phyloP scores from a whole-genome alignment of 441 rosid species.

The Isatis lusitanica region DNA sequence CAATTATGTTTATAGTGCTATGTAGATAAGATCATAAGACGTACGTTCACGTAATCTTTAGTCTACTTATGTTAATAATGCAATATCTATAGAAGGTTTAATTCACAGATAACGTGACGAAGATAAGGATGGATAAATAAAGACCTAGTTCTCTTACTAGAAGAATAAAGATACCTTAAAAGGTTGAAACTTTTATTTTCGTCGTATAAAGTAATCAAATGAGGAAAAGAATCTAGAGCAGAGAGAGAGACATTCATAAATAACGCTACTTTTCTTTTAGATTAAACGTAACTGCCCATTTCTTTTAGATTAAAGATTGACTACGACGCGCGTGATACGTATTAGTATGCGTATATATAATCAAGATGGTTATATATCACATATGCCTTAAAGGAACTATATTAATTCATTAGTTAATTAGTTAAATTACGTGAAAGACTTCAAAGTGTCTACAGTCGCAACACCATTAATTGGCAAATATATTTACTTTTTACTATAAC shows the following conservation, averaged over 20 bases:
- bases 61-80: constrained; percentile 12
- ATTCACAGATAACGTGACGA: constrained; percentile 16
- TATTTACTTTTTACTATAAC: neutral
- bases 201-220: neutral
- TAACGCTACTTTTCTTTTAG: constrained; percentile 6
- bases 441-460: neutral
- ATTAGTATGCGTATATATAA: neutral
- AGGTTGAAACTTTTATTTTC: neutral
- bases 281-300: constrained; percentile 15
- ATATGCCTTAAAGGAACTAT: neutral
- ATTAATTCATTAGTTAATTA: neutral
- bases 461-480: neutral
- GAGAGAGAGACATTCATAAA: constrained; percentile 22
- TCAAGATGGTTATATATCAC: too few relatives aligned
- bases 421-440: neutral
- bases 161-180: constrained; percentile 6
- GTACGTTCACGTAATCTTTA: constrained; percentile 27
- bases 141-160: constrained; percentile 16
- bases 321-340: neutral
- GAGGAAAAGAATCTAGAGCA: constrained; percentile 27
- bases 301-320: neutral
- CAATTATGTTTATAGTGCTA: neutral
- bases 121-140: constrained; percentile 15
- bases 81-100: neutral
- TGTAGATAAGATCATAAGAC: constrained; percentile 11